phyloP scores from a whole-genome alignment of 768 basidiomycete species.

The Collybiopsis confluens region DNA sequence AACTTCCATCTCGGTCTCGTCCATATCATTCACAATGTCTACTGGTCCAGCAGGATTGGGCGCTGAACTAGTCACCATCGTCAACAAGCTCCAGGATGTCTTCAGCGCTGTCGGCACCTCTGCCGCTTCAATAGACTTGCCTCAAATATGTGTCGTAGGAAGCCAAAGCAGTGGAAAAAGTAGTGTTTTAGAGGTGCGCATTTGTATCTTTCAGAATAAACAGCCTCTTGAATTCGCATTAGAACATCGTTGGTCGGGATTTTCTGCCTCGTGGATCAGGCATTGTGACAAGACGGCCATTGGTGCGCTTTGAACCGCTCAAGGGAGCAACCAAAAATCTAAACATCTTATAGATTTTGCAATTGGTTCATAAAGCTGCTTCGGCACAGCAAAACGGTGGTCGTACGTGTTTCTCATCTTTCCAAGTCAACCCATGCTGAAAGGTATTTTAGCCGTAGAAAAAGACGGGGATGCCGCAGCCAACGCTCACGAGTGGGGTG shows the following conservation, averaged over 20 bases:
- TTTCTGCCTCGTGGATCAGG: conserved; percentile 98
- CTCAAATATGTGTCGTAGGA: conserved; percentile 88
- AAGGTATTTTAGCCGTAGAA: no score
- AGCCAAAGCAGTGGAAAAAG: conserved; percentile 94
- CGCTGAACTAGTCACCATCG: conserved; percentile 71
- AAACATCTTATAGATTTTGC: conserved; percentile 59
- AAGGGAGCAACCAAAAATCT: background rate
- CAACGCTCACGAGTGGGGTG: conserved; percentile 97
- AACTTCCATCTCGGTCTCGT: conserved; percentile 1
- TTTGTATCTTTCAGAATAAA: background rate
- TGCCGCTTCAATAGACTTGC: conserved; percentile 78
- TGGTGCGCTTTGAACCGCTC: conserved; percentile 49
- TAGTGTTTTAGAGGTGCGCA: conserved; percentile 80
- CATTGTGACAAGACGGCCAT: conserved; percentile 94
- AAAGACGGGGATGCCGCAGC: conserved; percentile 63
- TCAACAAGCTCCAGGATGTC: conserved; percentile 91
- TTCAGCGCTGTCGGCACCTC: conserved; percentile 80
- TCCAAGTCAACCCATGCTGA: background rate
- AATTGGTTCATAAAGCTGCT: conserved; percentile 87
- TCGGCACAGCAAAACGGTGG: conserved; percentile 22
- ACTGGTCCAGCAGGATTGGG: conserved; percentile 66
- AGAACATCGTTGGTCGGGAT: conserved; percentile 98
- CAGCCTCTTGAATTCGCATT: background rate
- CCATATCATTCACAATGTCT: conserved; percentile 4
- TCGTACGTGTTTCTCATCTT: conserved; percentile 28